Evolutionary conservation across 139 green algal species (phyloP), one percentile per base, ranked within the genome.

Genomic region (Ulvella scutata): DNA sequence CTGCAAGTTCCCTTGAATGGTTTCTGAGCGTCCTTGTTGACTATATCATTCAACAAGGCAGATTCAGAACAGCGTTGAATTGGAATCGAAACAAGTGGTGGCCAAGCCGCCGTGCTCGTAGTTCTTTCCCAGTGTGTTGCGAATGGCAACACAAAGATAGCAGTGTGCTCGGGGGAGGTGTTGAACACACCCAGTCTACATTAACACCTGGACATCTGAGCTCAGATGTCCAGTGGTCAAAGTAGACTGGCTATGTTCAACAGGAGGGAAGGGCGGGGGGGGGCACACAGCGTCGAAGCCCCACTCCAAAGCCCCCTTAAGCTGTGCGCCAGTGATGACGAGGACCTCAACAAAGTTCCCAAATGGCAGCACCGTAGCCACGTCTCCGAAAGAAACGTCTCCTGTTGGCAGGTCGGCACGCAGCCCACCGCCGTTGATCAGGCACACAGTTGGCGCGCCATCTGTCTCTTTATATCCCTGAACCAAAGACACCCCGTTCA

Each of bases 341-440:
- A 73, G 43, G 3, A 44, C 74, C 43, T 72, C 59, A 3, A 78
- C 36, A 9, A 10, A 62, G 26, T 79, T 79, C 28, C 61, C 38
- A 43, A 76, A 79, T 21, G 75, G 75, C 3, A 31, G 34, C 0
- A 79, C 75, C 2, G 61, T 36, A 20, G n/a, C 37, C 0, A 78
- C 20, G 59, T 74, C 26, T 0, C 75, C 61, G 3, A 21, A 31
- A 1, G 39, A 67, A 0, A 79, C 38, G 3, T 79, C 43, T 7
- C 75, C 75, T 0, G 38, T 28, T 2, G 37, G 3, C 4, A 79
- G 37, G 61, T 39, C 59, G 13, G 62, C 75, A 3, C 60, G 21
- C 23, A 79, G 40, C 38, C 38, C 31, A 23, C 75, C 75, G 23
- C 75, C 75, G 40, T 75, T 75, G 9, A 77, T 6, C 3, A 79